These are phyloP conservation scores for Dothistroma pini DNA, from an alignment of 2,329 filamentous ascomycete species.

Conservation along the genomic window DNA sequence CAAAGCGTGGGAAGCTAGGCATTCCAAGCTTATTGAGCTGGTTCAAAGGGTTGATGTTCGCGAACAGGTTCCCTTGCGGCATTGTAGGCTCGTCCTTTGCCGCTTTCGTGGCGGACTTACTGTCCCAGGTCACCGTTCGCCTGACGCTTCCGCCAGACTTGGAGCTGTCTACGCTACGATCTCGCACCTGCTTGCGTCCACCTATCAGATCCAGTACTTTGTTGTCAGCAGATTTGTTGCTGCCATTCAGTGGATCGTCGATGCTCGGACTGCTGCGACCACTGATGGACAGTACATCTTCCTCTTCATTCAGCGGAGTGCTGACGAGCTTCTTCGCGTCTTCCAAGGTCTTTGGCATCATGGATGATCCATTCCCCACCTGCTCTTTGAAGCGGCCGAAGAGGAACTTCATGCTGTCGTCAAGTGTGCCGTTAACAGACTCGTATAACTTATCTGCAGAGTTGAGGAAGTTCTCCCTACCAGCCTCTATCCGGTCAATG, in stretches of 20 bases:
- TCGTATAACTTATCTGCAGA: conserved; percentile 91
- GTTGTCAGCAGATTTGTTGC: conserved; percentile 44
- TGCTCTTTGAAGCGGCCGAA: conserved; percentile 82
- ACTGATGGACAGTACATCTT: conserved; percentile 35
- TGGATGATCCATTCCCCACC: conserved; percentile 44
- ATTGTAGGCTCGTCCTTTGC: conserved; percentile 18
- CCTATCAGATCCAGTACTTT: conserved; percentile 68
- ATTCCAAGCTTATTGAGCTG: conserved; percentile 37
- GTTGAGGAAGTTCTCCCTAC: conserved; percentile 62
- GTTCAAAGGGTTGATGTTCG: conserved; percentile 35
- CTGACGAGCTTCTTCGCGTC: conserved; percentile 87
- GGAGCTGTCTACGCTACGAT: conserved; percentile 72
- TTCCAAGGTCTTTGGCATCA: conserved; percentile 81
- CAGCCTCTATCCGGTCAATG: conserved; percentile 76
- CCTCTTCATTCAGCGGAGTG: conserved; percentile 48
- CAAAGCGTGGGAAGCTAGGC: conserved; percentile 35
- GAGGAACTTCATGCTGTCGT: conserved; percentile 90
- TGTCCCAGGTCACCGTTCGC: conserved; percentile 27
- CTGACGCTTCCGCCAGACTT: conserved; percentile 60
- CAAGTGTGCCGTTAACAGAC: conserved; percentile 83
- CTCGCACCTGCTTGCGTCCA: conserved; percentile 61
- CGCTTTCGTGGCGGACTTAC: conserved; percentile 9
- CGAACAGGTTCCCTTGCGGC: conserved; percentile 25
- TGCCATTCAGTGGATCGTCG: conserved; percentile 29
- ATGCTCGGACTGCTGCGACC: conserved; percentile 33